Conservation (phyloP, 345 rosid genomes). For the Eucalyptus regnans region DNA sequence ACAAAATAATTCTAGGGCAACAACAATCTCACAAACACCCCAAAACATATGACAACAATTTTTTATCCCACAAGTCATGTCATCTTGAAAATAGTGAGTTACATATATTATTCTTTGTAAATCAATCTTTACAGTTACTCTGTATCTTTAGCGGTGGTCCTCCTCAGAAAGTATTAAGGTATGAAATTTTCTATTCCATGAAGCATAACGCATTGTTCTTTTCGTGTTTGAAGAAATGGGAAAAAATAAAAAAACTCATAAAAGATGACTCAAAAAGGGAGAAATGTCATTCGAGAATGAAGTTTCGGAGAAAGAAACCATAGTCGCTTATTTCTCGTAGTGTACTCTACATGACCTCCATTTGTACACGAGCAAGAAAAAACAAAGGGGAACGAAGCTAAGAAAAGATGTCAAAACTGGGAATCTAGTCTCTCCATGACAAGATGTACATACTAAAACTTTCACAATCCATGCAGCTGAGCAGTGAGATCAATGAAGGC, state of each 20-base stretch:
- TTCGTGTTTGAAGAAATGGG: not conserved
- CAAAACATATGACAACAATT: not conserved
- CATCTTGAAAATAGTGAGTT: not conserved
- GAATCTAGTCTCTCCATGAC: not conserved
- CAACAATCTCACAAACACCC: not conserved
- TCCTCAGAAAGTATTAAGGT: not conserved
- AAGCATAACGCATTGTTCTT: not conserved
- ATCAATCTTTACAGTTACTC: not conserved
- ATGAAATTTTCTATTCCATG: not conserved
- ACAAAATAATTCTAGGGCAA: not conserved
- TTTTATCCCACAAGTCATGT: not conserved
- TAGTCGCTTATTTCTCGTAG: not conserved
- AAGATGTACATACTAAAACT: not conserved
- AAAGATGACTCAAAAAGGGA: not conserved
- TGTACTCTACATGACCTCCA: not conserved
- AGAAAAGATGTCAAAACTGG: not conserved
- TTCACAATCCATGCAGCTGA: conserved; percentile 2
- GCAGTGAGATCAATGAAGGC: conserved; percentile 17
- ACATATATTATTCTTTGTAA: not conserved
- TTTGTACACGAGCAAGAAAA: not conserved
- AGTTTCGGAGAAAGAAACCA: not conserved
- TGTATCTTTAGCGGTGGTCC: not conserved
- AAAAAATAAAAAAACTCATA: not conserved
- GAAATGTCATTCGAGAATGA: not conserved
- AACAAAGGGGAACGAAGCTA: not conserved